Evolutionary conservation across 306 rosid genomes (phyloP).

Genomic region (Rubus idaeus): DNA sequence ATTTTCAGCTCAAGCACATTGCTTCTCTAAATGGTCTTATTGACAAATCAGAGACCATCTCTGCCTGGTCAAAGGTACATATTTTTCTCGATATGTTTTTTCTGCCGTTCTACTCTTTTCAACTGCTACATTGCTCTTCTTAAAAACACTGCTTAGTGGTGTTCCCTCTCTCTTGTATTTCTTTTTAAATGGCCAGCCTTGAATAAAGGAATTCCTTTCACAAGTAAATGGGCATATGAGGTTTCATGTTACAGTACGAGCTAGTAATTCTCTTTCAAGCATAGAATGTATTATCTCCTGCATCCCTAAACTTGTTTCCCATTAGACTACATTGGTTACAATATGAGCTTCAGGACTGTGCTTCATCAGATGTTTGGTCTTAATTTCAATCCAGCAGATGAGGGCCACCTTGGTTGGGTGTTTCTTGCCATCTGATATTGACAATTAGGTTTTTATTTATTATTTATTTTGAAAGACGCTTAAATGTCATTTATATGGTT

Average conservation of each 20-base stretch:
- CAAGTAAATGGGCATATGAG: neutral
- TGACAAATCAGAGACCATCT: conserved; percentile 57
- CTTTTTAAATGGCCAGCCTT: neutral
- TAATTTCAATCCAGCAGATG: conserved; percentile 3
- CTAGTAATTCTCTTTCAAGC: conserved; percentile 8
- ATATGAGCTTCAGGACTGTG: neutral
- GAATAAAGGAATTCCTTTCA: neutral
- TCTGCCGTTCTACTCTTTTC: conserved; percentile 15
- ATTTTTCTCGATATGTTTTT: conserved; percentile 1
- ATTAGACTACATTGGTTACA: neutral
- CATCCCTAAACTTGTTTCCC: neutral
- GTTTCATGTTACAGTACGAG: neutral
- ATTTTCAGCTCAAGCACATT: conserved; percentile 50
- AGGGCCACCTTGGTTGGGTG: conserved; percentile 6
- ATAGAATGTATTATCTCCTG: neutral
- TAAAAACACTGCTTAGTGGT: neutral
- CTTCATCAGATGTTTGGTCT: neutral
- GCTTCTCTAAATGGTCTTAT: conserved; percentile 59
- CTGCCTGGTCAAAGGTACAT: conserved; percentile 71
- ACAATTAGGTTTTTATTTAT: neutral
- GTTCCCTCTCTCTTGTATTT: neutral
- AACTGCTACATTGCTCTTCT: conserved; percentile 8
- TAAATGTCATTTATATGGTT: neutral
- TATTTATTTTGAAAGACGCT: neutral
- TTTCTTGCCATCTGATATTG: neutral